Conservation (phyloP, 306 rosid genomes). For the Quercus ilex region DNA sequence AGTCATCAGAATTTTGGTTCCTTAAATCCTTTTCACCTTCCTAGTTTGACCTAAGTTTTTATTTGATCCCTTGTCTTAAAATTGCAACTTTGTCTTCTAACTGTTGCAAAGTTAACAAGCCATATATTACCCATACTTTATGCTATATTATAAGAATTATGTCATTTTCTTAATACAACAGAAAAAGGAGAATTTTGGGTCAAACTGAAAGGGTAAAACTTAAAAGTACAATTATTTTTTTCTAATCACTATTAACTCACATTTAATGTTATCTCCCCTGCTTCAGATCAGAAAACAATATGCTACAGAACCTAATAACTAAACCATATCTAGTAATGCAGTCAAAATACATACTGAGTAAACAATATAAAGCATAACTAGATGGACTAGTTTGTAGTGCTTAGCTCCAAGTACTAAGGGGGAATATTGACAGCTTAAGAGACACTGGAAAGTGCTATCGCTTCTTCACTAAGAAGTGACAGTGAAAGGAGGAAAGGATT, state of each 20-base stretch:
- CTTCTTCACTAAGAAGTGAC: neutral
- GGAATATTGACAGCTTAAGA: neutral
- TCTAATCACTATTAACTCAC: too few species aligned
- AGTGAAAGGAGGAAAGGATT: neutral
- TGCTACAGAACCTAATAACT: too few species aligned
- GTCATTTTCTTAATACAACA: neutral
- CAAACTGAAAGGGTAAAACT: too few species aligned
- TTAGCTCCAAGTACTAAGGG: neutral
- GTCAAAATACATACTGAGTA: too few species aligned
- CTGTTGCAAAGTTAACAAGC: neutral
- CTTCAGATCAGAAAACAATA: too few species aligned
- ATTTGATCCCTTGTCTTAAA: neutral
- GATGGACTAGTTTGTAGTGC: too few species aligned
- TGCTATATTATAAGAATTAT: neutral
- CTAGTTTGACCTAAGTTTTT: neutral
- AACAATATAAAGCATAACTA: too few species aligned
- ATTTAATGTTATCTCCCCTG: too few species aligned
- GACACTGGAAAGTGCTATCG: neutral
- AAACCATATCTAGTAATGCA: too few species aligned
- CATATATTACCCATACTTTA: neutral
- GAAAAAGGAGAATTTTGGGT: neutral
- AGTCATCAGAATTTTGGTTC: neutral
- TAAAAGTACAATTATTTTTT: too few species aligned
- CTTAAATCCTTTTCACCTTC: neutral
- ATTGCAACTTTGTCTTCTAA: neutral